Conservation (phyloP, 306 rosid genomes). For the Datisca glomerata region DNA sequence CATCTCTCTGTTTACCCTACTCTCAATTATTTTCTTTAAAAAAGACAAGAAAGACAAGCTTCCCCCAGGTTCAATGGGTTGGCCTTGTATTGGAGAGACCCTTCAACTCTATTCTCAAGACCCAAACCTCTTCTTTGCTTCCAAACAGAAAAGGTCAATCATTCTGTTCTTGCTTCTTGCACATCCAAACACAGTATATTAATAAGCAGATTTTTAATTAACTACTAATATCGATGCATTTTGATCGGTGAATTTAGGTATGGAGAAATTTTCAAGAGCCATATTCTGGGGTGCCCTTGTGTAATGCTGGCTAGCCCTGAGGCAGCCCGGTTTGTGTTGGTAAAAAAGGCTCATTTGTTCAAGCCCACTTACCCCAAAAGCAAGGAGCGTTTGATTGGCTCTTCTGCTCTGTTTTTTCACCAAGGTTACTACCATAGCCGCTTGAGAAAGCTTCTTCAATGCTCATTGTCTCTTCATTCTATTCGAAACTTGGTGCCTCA, state of each 20-base stretch:
- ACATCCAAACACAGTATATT: not conserved
- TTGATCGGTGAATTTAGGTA: constrained; percentile 28
- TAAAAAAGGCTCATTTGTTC: constrained; percentile 71
- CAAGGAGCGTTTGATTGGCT: constrained; percentile 78
- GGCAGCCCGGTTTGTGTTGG: constrained; percentile 64
- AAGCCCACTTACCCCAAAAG: constrained; percentile 83
- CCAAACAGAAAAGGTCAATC: constrained; percentile 67
- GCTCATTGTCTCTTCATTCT: constrained; percentile 34
- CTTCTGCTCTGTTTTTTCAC: constrained; percentile 72
- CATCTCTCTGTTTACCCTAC: constrained; percentile 24
- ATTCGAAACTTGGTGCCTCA: constrained; percentile 43
- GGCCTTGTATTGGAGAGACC: constrained; percentile 89
- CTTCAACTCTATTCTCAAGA: constrained; percentile 72
- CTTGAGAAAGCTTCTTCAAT: constrained; percentile 63
- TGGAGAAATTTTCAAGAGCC: constrained; percentile 81
- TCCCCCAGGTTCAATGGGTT: constrained; percentile 94
- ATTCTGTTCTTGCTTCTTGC: not conserved
- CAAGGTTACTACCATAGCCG: constrained; percentile 58
- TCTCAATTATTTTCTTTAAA: constrained; percentile 15
- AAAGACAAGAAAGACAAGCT: constrained; percentile 32
- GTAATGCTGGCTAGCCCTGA: constrained; percentile 89
- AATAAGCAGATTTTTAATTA: not conserved
- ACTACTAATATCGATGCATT: not conserved
- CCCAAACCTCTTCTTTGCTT: constrained; percentile 61
- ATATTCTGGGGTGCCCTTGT: constrained; percentile 69